Conservation (phyloP, 106 monocot genomes). For the Triglochin maritima region DNA sequence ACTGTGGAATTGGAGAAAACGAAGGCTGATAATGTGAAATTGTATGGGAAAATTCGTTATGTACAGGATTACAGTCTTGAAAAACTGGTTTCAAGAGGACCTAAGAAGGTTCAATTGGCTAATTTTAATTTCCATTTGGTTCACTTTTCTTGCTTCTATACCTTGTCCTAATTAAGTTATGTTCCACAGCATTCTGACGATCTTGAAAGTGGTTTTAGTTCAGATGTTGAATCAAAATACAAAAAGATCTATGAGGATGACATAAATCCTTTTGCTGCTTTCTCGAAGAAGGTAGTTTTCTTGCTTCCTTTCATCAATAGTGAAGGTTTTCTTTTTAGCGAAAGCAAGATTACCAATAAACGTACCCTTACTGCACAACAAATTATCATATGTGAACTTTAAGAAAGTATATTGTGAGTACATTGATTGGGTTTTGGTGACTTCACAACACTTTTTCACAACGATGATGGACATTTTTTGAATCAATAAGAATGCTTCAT, state of each 20-base stretch:
- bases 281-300: constrained; percentile 74
- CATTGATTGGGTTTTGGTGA: too few species aligned
- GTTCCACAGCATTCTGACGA: constrained; percentile 78
- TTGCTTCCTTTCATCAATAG: not conserved
- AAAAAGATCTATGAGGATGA: constrained; percentile 99
- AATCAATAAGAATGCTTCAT: too few species aligned
- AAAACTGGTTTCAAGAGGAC: constrained; percentile 87
- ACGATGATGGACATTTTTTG: too few species aligned
- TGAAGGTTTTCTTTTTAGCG: too few species aligned
- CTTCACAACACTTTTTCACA: too few species aligned
- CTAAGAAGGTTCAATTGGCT: constrained; percentile 57
- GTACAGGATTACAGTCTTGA: constrained; percentile 95
- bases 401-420: too few species aligned
- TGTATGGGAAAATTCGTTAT: constrained; percentile 95
- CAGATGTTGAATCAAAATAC: constrained; percentile 96
- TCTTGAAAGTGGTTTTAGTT: constrained; percentile 85
- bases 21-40: constrained; percentile 95
- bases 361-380: too few species aligned
- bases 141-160: not conserved
- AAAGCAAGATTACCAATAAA: too few species aligned
- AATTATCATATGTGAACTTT: too few species aligned
- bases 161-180: not conserved
- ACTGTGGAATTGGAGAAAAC: constrained; percentile 76
- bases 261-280: constrained; percentile 99
- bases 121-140: not conserved